phyloP scores from a whole-genome alignment of 139 green algal species.

The Chlamydomonas schloesseri region DNA sequence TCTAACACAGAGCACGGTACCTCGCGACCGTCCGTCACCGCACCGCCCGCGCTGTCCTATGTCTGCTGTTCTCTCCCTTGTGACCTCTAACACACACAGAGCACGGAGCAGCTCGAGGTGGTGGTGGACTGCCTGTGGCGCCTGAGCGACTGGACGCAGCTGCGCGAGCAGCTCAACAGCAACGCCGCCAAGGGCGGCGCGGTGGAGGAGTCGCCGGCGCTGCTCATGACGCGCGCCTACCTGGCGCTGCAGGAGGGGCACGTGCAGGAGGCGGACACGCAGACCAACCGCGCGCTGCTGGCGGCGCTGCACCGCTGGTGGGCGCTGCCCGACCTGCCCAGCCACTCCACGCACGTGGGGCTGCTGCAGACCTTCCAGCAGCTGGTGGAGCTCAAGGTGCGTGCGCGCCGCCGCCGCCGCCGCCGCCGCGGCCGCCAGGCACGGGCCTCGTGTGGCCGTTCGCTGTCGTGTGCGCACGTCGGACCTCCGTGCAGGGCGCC shows the following conservation, averaged over 20 bases:
- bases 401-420: too few species aligned
- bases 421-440: too few species aligned
- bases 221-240: constrained; percentile 84
- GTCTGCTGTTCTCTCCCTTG: too few species aligned
- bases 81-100: constrained; percentile 7
- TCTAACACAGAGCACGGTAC: too few species aligned
- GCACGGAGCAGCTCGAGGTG: constrained; percentile 65
- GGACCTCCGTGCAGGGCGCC: too few species aligned
- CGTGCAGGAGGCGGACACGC: constrained; percentile 49
- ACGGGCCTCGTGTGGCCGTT: too few species aligned
- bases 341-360: constrained; percentile 11
- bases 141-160: constrained; percentile 84
- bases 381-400: constrained; percentile 90
- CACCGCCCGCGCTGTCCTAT: too few species aligned
- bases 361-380: constrained; percentile 75
- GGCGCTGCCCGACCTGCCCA: constrained; percentile 86
- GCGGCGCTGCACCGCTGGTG: constrained; percentile 84
- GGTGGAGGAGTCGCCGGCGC: constrained; percentile 80
- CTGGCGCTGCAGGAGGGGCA: constrained; percentile 76
- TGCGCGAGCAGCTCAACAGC: constrained; percentile 75
- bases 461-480: too few species aligned
- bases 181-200: constrained; percentile 50
- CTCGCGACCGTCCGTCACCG: too few species aligned
- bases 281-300: constrained; percentile 67
- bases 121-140: constrained; percentile 87